These are phyloP conservation scores for Trichoderma guizhouense DNA, from an alignment of 2,329 filamentous ascomycete species.

Conservation along the genomic window DNA sequence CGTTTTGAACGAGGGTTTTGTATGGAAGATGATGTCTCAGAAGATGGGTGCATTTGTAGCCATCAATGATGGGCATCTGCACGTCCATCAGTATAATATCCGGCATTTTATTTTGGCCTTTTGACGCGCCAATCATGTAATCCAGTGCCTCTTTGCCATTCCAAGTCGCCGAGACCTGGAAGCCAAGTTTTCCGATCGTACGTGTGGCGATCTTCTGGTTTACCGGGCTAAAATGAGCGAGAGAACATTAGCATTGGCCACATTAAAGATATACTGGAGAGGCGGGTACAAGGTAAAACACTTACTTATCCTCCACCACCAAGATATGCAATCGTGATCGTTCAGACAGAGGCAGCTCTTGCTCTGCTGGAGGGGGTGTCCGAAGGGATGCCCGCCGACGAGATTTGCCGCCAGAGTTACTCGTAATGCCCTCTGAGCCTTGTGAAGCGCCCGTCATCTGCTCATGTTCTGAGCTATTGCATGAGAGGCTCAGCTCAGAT, in stretches of 20 bases:
- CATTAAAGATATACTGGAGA: neutral
- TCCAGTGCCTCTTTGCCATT: slow-evolving; percentile 77
- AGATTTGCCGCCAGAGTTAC: slow-evolving; percentile 24
- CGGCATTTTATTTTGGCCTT: slow-evolving; percentile 53
- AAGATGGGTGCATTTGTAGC: slow-evolving; percentile 72
- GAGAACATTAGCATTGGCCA: slow-evolving; percentile 23
- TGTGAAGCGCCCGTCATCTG: slow-evolving; percentile 41
- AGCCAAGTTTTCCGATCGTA: slow-evolving; percentile 70
- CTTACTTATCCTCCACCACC: slow-evolving; percentile 78
- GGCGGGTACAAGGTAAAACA: slow-evolving; percentile 18
- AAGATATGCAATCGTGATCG: slow-evolving; percentile 65
- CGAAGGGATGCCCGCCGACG: slow-evolving; percentile 35
- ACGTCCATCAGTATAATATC: slow-evolving; percentile 78
- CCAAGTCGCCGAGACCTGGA: slow-evolving; percentile 68
- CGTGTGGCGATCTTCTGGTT: slow-evolving; percentile 75
- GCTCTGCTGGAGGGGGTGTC: slow-evolving; percentile 38
- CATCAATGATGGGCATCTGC: slow-evolving; percentile 73
- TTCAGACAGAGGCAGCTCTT: slow-evolving; percentile 53
- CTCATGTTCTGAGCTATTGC: slow-evolving; percentile 63
- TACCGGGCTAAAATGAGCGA: slow-evolving; percentile 44
- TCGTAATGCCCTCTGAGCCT: slow-evolving; percentile 26
- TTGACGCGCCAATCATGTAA: slow-evolving; percentile 58
- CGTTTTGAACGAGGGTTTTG: slow-evolving; percentile 54
- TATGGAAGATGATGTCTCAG: slow-evolving; percentile 67
- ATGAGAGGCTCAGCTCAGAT: slow-evolving; percentile 61